phyloP scores from a whole-genome alignment of 2,329 filamentous ascomycete species.

The Exophiala mesophila region DNA sequence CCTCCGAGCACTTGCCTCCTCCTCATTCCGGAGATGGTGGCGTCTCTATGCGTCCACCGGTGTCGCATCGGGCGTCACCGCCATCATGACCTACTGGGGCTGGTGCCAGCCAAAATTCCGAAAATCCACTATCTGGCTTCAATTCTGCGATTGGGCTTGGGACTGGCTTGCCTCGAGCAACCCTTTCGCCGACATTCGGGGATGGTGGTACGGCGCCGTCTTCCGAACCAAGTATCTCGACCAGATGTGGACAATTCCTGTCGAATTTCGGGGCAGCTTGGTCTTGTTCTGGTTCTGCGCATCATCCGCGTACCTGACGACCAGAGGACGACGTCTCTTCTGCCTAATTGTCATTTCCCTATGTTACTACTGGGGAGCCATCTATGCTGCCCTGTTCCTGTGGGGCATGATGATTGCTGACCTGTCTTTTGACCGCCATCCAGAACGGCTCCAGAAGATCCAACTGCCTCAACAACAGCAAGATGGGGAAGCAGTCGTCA shows the following conservation, averaged over 20 bases:
- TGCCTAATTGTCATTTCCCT: conserved; percentile 5
- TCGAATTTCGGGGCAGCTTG: conserved; percentile 42
- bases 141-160: conserved; percentile 20
- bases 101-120: conserved; percentile 10
- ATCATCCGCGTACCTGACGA: conserved; percentile 8
- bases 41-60: conserved; percentile 29
- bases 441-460: conserved; percentile 9
- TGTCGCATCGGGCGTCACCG: conserved; percentile 9
- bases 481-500: neutral
- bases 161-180: conserved; percentile 15
- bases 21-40: conserved; percentile 39
- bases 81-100: conserved; percentile 7
- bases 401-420: conserved; percentile 17
- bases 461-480: conserved; percentile 8
- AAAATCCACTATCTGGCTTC: conserved; percentile 6
- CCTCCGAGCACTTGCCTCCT: conserved; percentile 27
- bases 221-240: conserved; percentile 17
- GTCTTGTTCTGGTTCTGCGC: conserved; percentile 18
- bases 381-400: conserved; percentile 15
- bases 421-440: conserved; percentile 12
- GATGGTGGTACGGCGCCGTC: conserved; percentile 12
- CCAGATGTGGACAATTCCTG: conserved; percentile 40
- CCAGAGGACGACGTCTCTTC: conserved; percentile 7
- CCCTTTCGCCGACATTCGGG: conserved; percentile 15
- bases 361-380: conserved; percentile 14